Base-by-base conservation (phyloP, 1,284 basidiomycete species). In the Moniliella sp. region DNA sequence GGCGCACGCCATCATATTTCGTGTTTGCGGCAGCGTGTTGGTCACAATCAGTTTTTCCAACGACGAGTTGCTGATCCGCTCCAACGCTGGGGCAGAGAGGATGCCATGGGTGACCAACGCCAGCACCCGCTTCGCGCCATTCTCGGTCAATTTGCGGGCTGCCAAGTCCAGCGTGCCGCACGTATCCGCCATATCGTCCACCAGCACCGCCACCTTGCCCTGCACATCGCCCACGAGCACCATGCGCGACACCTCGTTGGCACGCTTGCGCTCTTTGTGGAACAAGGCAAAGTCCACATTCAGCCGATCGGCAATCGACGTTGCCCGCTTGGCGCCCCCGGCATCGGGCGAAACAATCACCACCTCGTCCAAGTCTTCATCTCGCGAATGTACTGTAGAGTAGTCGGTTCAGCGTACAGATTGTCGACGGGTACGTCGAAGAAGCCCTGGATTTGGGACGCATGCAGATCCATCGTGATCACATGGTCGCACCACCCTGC, bases 381-480 rank as follows among this genome's bases (percentile, higher is more conserved):
- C 38, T 80, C 78, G 41, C 82, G 75, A 57, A 97, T 84, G 64
- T 93, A 94, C 50, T 86, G 71, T 53, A 94, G 78, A 45, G 81
- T 79, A 25, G 88, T 88, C 8, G 91, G 91, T 62, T 99, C 91
- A 48, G 88, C 88, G 62, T 84, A 99, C 25, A 97, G n/a, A n/a
- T 97, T 17, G 83, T 94, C 88, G 42, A 97, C 88, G 11, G 91
- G 91, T n/a, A 94, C 88, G 63, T 97, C 88, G 63, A 99, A 99
- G 69, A 99, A 99, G 19, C 91, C 91, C 64, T 99, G 57, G 33
- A 60, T 60, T 38, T 57, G 55, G 18, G 44, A 46, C 0, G 57
- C 57, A 34, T 60, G 57, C 13, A 60, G 35, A 33, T 60, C 57
- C 55, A 60, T 60, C 4, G 57, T 60, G 46, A 94, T 88, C 55